phyloP scores from a whole-genome alignment of 306 rosid genomes.

The Purshia tridentata region DNA sequence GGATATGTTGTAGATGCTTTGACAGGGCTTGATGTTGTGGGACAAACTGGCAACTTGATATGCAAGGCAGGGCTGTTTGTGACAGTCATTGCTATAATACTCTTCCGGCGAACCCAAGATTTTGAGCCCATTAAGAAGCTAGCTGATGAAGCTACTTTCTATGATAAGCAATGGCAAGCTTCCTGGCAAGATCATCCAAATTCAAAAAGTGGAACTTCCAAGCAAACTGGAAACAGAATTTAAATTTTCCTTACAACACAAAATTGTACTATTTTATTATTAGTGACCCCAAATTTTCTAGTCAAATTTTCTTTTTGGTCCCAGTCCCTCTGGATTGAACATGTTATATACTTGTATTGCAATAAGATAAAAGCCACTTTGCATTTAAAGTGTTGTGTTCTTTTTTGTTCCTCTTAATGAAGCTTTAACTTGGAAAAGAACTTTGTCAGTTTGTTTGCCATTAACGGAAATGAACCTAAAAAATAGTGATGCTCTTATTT shows the following conservation, averaged over 20 bases:
- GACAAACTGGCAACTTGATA: slow-evolving; percentile 42
- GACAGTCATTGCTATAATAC: slow-evolving; percentile 32
- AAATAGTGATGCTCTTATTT: too few relatives aligned
- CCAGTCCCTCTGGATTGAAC: too few relatives aligned
- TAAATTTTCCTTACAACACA: background rate
- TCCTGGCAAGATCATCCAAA: slow-evolving; percentile 35
- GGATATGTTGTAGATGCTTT: slow-evolving; percentile 38
- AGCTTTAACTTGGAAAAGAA: too few relatives aligned
- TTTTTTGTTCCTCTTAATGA: too few relatives aligned
- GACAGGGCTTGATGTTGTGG: slow-evolving; percentile 41
- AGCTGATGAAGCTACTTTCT: slow-evolving; percentile 42
- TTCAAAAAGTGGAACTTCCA: background rate
- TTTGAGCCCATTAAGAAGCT: slow-evolving; percentile 28
- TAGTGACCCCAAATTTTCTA: too few relatives aligned
- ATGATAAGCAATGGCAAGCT: slow-evolving; percentile 47
- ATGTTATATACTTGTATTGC: too few relatives aligned
- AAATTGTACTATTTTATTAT: too few relatives aligned
- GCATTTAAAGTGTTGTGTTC: too few relatives aligned
- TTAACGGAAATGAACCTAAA: too few relatives aligned
- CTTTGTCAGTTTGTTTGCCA: too few relatives aligned
- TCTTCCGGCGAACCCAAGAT: slow-evolving; percentile 31
- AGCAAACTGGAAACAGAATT: slow-evolving; percentile 8
- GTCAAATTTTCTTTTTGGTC: too few relatives aligned
- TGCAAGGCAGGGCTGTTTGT: slow-evolving; percentile 38
- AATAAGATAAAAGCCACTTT: too few relatives aligned